Evolutionary conservation across 306 rosid genomes (phyloP).

Genomic region (Cicer cuneatum): DNA sequence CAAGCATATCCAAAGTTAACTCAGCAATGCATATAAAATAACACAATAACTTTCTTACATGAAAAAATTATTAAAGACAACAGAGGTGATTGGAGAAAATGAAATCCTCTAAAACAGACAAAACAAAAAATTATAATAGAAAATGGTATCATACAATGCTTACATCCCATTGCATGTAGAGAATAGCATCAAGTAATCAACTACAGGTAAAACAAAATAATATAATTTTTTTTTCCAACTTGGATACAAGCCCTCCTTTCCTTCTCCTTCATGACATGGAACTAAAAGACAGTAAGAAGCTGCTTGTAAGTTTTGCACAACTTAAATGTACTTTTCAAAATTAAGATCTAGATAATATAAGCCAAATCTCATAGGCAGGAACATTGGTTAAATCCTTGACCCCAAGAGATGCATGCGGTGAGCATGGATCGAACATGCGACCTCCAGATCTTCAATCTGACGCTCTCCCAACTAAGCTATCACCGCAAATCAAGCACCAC

Average conservation of each 20-base stretch:
- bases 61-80: constrained; percentile 8
- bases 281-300: background rate
- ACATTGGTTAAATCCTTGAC: constrained; percentile 41
- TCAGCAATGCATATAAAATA: constrained; percentile 4
- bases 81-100: constrained; percentile 11
- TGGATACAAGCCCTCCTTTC: background rate
- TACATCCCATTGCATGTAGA: constrained; percentile 12
- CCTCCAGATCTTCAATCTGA: constrained; percentile 78
- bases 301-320: constrained; percentile 18
- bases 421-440: constrained; percentile 77
- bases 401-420: constrained; percentile 58
- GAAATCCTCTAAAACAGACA: constrained; percentile 3
- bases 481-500: constrained; percentile 65
- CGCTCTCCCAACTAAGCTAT: constrained; percentile 85
- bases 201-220: background rate
- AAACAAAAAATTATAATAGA: background rate
- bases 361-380: constrained; percentile 29
- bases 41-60: background rate
- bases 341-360: constrained; percentile 23
- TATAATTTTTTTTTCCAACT: background rate
- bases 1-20: constrained; percentile 40
- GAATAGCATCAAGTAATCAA: constrained; percentile 18
- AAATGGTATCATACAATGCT: constrained; percentile 5
- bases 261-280: constrained; percentile 33
- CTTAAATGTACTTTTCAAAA: constrained; percentile 21